A percentile compares a stretch with the other conserved stretches of the same genome.
Conservation (phyloP, 1,139 yeast species). For the Taphrina deformans region DNA sequence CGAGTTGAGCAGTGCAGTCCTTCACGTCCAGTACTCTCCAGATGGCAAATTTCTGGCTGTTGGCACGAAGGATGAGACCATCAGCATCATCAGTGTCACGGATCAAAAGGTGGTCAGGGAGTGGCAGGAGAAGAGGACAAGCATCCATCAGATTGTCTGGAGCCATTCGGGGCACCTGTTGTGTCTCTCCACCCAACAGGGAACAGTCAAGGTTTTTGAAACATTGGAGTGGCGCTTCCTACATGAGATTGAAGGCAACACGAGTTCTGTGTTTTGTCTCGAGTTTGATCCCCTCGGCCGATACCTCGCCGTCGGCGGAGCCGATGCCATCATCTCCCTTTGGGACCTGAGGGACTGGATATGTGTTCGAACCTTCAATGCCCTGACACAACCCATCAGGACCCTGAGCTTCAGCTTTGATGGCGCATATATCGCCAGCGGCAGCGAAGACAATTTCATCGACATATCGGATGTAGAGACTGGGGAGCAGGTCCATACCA, state of each 20-base stretch:
- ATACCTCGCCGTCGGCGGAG: slow-evolving; percentile 61
- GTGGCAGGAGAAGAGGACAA: slow-evolving; percentile 21
- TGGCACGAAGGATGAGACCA: slow-evolving; percentile 34
- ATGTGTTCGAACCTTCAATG: slow-evolving; percentile 51
- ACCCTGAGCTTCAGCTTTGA: slow-evolving; percentile 46
- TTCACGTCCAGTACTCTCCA: slow-evolving; percentile 30
- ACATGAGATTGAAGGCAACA: slow-evolving; percentile 35
- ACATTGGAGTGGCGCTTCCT: slow-evolving; percentile 24
- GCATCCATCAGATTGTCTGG: slow-evolving; percentile 35
- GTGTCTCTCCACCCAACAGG: slow-evolving; percentile 35
- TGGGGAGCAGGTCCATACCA: slow-evolving; percentile 42
- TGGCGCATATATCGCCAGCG: slow-evolving; percentile 46
- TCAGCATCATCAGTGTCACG: slow-evolving; percentile 33
- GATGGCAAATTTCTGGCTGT: slow-evolving; percentile 25
- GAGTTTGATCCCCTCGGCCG: slow-evolving; percentile 61
- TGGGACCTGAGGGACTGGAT: slow-evolving; percentile 58
- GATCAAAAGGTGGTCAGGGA: slow-evolving; percentile 23
- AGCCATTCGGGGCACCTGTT: slow-evolving; percentile 34
- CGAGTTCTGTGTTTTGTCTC: slow-evolving; percentile 41
- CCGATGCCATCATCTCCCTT: slow-evolving; percentile 66
- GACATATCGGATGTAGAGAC: slow-evolving; percentile 44
- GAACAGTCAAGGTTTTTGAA: slow-evolving; percentile 35
- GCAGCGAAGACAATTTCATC: slow-evolving; percentile 43
- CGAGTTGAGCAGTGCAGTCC: slow-evolving; percentile 18
- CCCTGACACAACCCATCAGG: slow-evolving; percentile 42